These are phyloP conservation scores for Pseudogymnoascus sp. DNA, from an alignment of 2,329 filamentous ascomycete genomes.

Conservation along the genomic window DNA sequence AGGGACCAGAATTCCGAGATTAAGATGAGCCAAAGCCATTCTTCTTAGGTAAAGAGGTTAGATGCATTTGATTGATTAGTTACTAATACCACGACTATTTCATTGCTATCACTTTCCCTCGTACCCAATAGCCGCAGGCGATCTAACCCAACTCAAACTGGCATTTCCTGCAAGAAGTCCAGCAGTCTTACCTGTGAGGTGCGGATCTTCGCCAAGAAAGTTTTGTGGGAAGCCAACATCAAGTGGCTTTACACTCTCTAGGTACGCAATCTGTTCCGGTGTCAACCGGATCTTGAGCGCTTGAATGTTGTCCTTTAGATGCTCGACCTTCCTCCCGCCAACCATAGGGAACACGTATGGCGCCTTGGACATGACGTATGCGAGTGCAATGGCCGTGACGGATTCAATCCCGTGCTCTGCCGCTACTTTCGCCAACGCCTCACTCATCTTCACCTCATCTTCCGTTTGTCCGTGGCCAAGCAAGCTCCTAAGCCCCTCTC, in stretches of 20 bases:
- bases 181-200: background rate
- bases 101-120: background rate
- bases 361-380: slow-evolving; percentile 67
- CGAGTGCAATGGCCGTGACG: slow-evolving; percentile 59
- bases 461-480: slow-evolving; percentile 38
- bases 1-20: too few relatives aligned
- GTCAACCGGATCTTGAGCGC: slow-evolving; percentile 55
- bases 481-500: slow-evolving; percentile 30
- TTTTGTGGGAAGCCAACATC: slow-evolving; percentile 61
- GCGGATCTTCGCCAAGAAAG: slow-evolving; percentile 43
- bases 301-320: slow-evolving; percentile 64
- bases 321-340: slow-evolving; percentile 61
- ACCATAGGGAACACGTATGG: slow-evolving; percentile 68
- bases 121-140: background rate
- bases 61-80: background rate
- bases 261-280: slow-evolving; percentile 55
- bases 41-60: background rate
- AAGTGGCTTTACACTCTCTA: slow-evolving; percentile 56
- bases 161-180: background rate
- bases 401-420: slow-evolving; percentile 48
- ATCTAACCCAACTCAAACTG: background rate
- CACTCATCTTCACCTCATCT: background rate
- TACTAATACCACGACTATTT: background rate
- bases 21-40: background rate
- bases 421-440: slow-evolving; percentile 45